phyloP scores from a whole-genome alignment of 805 yeast genomes.

The Grigorovia humatica region DNA sequence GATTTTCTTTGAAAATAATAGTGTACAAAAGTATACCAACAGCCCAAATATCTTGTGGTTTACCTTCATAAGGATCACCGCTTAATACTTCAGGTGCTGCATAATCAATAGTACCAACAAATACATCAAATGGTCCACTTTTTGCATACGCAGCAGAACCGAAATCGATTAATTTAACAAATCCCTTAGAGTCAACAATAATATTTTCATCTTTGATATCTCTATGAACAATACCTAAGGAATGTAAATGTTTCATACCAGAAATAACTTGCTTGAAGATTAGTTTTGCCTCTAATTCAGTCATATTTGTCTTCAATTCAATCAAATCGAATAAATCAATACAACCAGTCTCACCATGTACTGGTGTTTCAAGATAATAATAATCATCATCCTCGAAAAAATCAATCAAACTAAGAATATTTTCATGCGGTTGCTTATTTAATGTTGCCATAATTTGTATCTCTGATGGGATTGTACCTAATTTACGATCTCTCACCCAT shows the following conservation, averaged over 20 bases:
- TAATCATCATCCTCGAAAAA: constrained; percentile 86
- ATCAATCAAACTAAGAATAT: constrained; percentile 75
- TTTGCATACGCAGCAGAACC: constrained; percentile 88
- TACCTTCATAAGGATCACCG: constrained; percentile 84
- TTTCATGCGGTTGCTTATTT: constrained; percentile 71
- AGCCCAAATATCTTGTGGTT: constrained; percentile 96
- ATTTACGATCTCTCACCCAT: constrained; percentile 85
- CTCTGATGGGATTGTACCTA: constrained; percentile 95
- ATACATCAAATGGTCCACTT: constrained; percentile 93
- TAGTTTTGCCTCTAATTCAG: constrained; percentile 64
- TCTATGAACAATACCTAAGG: constrained; percentile 81
- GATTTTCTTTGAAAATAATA: constrained; percentile 84
- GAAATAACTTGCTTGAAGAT: constrained; percentile 72
- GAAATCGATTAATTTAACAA: constrained; percentile 81
- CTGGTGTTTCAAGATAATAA: constrained; percentile 85
- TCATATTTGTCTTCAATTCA: constrained; percentile 74
- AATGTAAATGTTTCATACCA: constrained; percentile 74
- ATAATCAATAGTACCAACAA: constrained; percentile 94
- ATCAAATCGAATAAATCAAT: constrained; percentile 88
- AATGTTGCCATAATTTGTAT: constrained; percentile 86
- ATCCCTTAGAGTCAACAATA: constrained; percentile 73
- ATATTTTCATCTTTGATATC: constrained; percentile 94
- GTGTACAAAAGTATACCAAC: constrained; percentile 86
- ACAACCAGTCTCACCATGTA: constrained; percentile 83
- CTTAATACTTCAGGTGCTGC: constrained; percentile 94